Percentiles rank a stretch among this genome's conserved stretches.
phyloP scores from a whole-genome alignment of 1,284 basidiomycete species.

The Cryptococcus sp. region DNA sequence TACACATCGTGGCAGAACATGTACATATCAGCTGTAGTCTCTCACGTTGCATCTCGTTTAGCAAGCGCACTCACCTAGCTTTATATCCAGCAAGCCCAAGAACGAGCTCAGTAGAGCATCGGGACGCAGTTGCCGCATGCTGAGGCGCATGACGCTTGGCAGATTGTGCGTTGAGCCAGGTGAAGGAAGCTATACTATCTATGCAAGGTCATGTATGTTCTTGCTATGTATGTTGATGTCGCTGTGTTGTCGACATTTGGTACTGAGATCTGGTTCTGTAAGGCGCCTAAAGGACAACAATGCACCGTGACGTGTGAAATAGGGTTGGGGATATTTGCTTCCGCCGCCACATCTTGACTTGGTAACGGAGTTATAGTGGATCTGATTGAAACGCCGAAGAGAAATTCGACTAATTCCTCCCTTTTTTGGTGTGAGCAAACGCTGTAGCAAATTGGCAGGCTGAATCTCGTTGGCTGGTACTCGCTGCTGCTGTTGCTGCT shows the following conservation, averaged over 20 bases:
- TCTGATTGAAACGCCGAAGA: neutral
- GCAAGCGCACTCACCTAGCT: conserved; percentile 62
- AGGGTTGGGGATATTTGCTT: too few species aligned
- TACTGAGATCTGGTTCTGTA: too few species aligned
- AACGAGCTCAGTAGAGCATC: conserved; percentile 67
- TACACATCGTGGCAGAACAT: conserved; percentile 16
- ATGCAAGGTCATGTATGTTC: neutral
- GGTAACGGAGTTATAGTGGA: too few species aligned
- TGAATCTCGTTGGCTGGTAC: too few species aligned
- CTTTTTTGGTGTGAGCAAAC: too few species aligned
- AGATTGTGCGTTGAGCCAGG: neutral
- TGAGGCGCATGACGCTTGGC: conserved; percentile 33
- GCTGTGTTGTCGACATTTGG: too few species aligned
- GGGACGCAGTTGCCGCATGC: conserved; percentile 31
- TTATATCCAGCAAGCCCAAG: conserved; percentile 80
- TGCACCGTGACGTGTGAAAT: too few species aligned
- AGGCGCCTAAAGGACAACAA: too few species aligned
- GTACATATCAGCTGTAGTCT: neutral
- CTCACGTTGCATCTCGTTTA: neutral
- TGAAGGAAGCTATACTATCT: too few species aligned
- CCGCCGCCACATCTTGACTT: too few species aligned
- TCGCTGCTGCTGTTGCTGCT: too few species aligned
- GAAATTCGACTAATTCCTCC: neutral
- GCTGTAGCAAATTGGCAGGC: too few species aligned
- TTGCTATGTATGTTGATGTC: neutral